phyloP scores from a whole-genome alignment of 495 filamentous ascomycete species.

The Saxophila tyrrhenica region DNA sequence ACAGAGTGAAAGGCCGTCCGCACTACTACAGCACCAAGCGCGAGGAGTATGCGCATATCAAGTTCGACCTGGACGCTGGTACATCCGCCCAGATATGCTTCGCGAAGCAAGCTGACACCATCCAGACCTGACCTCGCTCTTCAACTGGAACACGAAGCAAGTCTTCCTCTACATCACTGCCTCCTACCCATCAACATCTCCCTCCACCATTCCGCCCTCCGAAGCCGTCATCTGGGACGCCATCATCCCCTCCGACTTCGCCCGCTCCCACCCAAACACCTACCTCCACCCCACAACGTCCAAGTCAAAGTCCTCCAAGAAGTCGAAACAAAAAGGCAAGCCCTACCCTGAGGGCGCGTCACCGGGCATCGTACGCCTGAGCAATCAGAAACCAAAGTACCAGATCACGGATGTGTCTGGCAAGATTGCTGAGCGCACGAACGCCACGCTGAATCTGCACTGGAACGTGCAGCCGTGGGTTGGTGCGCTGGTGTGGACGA shows the following conservation, averaged over 20 bases:
- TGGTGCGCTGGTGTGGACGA: conserved; percentile 71
- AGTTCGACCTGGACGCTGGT: conserved; percentile 78
- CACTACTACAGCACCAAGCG: conserved; percentile 88
- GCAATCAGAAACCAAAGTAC: conserved; percentile 82
- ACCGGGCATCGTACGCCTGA: conserved; percentile 58
- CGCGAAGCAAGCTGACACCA: background rate
- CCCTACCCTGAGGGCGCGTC: conserved; percentile 9
- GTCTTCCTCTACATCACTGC: conserved; percentile 91
- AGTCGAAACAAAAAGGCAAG: conserved; percentile 2
- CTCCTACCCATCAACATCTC: conserved; percentile 55
- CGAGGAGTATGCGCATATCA: conserved; percentile 89
- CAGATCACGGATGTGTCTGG: conserved; percentile 80
- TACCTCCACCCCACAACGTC: conserved; percentile 29
- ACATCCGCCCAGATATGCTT: conserved; percentile 12
- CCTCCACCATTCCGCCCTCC: conserved; percentile 37
- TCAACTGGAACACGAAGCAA: conserved; percentile 99
- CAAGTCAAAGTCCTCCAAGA: conserved; percentile 14
- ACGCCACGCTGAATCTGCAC: conserved; percentile 67
- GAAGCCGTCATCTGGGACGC: conserved; percentile 90
- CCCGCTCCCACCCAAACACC: conserved; percentile 39
- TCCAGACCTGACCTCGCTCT: conserved; percentile 72
- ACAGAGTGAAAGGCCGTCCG: conserved; percentile 72
- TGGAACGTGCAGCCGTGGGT: conserved; percentile 99
- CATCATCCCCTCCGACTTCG: conserved; percentile 67
- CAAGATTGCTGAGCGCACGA: conserved; percentile 52